phyloP scores from a whole-genome alignment of 1,139 yeast genomes.

The Scheffersomyces insectosa region DNA sequence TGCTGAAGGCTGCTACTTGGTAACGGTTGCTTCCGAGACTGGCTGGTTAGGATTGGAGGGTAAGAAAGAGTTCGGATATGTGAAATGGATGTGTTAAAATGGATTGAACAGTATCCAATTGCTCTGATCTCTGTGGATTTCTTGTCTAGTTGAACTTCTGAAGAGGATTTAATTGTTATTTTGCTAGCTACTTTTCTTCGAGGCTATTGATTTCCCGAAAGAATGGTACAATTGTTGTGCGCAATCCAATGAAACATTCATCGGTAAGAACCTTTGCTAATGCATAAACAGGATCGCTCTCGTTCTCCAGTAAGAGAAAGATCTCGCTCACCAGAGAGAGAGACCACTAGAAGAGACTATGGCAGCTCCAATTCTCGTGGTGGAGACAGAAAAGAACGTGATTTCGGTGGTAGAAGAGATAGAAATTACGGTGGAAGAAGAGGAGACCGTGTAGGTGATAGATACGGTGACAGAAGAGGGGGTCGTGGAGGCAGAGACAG shows the following conservation, averaged over 20 bases:
- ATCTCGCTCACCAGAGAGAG: slow-evolving; percentile 24
- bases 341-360: slow-evolving; percentile 17
- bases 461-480: slow-evolving; percentile 20
- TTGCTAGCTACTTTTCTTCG: neutral
- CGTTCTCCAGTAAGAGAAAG: slow-evolving; percentile 47
- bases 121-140: neutral
- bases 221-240: neutral
- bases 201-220: neutral
- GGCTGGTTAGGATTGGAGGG: no score
- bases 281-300: slow-evolving; percentile 42
- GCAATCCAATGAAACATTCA: neutral
- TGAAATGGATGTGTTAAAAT: no score
- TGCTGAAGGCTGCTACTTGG: no score
- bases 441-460: slow-evolving; percentile 25
- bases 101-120: no score
- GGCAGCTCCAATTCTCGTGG: slow-evolving; percentile 27
- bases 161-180: neutral
- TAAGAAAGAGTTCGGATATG: no score
- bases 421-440: slow-evolving; percentile 20
- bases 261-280: slow-evolving; percentile 7
- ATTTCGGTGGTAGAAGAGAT: slow-evolving; percentile 18
- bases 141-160: neutral
- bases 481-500: slow-evolving; percentile 19
- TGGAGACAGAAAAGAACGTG: slow-evolving; percentile 16
- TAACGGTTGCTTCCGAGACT: no score